Percentiles rank a stretch among this genome's conserved stretches.
phyloP scores from a whole-genome alignment of 2,329 filamentous ascomycete genomes.

The Aureobasidium sp. region DNA sequence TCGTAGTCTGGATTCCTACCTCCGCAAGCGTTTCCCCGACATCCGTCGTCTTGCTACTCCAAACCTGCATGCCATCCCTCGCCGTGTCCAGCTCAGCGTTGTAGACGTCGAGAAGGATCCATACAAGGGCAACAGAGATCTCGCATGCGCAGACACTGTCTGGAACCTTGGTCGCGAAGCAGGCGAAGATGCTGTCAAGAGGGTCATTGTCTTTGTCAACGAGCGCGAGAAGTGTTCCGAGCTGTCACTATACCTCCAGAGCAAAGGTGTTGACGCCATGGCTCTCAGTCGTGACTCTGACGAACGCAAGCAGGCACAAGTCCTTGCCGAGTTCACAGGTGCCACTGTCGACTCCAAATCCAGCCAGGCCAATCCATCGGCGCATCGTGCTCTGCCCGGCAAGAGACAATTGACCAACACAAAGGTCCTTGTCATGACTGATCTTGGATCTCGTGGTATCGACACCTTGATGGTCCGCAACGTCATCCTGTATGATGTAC shows the following conservation, averaged over 20 bases:
- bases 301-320: conserved; percentile 66
- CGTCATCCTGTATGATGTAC: conserved; percentile 94
- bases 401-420: conserved; percentile 58
- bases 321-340: conserved; percentile 66
- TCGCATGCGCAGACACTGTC: conserved; percentile 91
- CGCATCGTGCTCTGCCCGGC: not conserved
- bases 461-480: conserved; percentile 86
- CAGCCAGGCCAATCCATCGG: not conserved
- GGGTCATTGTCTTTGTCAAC: conserved; percentile 93
- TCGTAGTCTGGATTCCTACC: conserved; percentile 72
- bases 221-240: conserved; percentile 82
- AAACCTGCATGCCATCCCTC: conserved; percentile 90
- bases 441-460: conserved; percentile 84
- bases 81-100: conserved; percentile 86
- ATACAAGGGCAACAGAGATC: conserved; percentile 82
- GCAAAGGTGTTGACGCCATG: conserved; percentile 81
- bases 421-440: conserved; percentile 89
- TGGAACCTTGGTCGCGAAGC: conserved; percentile 83
- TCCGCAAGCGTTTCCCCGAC: conserved; percentile 73
- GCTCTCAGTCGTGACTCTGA: conserved; percentile 78
- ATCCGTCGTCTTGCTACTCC: conserved; percentile 84
- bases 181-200: conserved; percentile 55
- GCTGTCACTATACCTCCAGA: conserved; percentile 66
- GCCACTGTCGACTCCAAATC: conserved; percentile 1
- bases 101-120: conserved; percentile 88